A percentile compares a stretch with the other conserved stretches of the same genome.
These are phyloP conservation scores for Coleophoma crateriformis DNA, from an alignment of 2,329 filamentous ascomycete genomes.

Conservation along the genomic window DNA sequence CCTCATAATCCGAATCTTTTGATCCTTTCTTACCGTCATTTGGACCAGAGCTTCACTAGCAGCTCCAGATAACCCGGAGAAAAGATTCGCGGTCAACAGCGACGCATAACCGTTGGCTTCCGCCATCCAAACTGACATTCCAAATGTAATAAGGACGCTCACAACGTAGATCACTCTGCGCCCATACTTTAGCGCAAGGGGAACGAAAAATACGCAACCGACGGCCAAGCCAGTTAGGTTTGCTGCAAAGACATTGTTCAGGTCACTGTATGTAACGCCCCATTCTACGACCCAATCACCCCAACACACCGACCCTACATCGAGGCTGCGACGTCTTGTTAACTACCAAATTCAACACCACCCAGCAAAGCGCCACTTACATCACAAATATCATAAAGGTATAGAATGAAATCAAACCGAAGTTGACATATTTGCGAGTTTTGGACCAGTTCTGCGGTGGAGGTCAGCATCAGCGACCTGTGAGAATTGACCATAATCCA, in stretches of 20 bases:
- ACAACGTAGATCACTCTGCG: slow-evolving; percentile 38
- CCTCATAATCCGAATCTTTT: too few species aligned
- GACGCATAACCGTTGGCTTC: slow-evolving; percentile 35
- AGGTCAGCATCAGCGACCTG: background rate
- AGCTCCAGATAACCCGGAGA: slow-evolving; percentile 37
- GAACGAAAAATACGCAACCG: slow-evolving; percentile 36
- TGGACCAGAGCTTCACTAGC: slow-evolving; percentile 37
- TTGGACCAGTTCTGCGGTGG: slow-evolving; percentile 33
- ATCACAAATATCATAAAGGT: slow-evolving; percentile 33
- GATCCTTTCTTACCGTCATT: slow-evolving; percentile 26
- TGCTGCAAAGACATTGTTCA: slow-evolving; percentile 40
- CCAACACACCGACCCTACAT: background rate
- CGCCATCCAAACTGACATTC: slow-evolving; percentile 35
- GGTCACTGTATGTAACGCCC: slow-evolving; percentile 30
- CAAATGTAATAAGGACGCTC: slow-evolving; percentile 32
- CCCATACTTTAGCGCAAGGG: slow-evolving; percentile 40
- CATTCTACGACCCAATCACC: slow-evolving; percentile 10
- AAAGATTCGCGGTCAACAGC: slow-evolving; percentile 34
- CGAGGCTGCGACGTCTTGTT: background rate
- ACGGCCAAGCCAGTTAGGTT: slow-evolving; percentile 35
- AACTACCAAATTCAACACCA: too few species aligned
- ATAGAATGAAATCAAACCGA: slow-evolving; percentile 34
- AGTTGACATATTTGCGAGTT: slow-evolving; percentile 35
- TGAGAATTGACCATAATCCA: background rate
- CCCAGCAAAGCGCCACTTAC: slow-evolving; percentile 1